Base-by-base conservation (phyloP, 2,329 filamentous ascomycete genomes). In the Alternaria angustiovoidea region DNA sequence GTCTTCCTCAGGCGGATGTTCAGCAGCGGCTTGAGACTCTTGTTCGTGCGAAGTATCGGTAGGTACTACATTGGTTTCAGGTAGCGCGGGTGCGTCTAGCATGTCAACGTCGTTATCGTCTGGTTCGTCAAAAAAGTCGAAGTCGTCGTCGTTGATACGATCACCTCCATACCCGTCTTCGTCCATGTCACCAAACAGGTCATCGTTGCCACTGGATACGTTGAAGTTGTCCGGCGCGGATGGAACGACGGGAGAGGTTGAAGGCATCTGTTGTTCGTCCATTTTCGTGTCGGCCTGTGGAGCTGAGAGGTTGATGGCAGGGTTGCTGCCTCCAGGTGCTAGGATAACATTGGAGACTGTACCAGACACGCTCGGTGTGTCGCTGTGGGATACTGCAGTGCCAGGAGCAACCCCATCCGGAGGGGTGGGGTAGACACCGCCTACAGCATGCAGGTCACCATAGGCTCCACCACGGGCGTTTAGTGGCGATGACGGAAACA, bases 141-240 rank as follows among this genome's bases (percentile, higher is more conserved):
- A 94, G 72, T 95, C 92, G 6, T 88, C 91, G 67, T 95, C 92
- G 1, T 90, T 93, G n/a, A 94, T 82, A n/a, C 81, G 87, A 63
- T 87, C 85, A n/a, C 88, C 86, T n/a, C 85, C 88, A 77, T 92
- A 92, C 66, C 90, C 86, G 65, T 92, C 89, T 8, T 85, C 86
- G 12, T 88, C 88, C 66, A 91, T 83, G 55, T 91, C 89, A 46
- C 64, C 69, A 70, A 92, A 91, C 5, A 92, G 80, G 67, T 89
- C 86, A 62, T 88, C 86, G 51, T 77, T 74, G 32, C 63, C 66
- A 22, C 62, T 69, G 16, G 68, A 63, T 2, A 66, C 51, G 14
- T 69, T 62, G 28, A 71, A 71, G 2, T 69, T 64, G 12, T 78
- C 72, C 12, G 66, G 62, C 1, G 60, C 59, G 5, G 64, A 20